A percentile compares a stretch with the other conserved stretches of the same genome.
Conservation (phyloP, 2,329 filamentous ascomycete genomes). For the Alternaria brassicae region DNA sequence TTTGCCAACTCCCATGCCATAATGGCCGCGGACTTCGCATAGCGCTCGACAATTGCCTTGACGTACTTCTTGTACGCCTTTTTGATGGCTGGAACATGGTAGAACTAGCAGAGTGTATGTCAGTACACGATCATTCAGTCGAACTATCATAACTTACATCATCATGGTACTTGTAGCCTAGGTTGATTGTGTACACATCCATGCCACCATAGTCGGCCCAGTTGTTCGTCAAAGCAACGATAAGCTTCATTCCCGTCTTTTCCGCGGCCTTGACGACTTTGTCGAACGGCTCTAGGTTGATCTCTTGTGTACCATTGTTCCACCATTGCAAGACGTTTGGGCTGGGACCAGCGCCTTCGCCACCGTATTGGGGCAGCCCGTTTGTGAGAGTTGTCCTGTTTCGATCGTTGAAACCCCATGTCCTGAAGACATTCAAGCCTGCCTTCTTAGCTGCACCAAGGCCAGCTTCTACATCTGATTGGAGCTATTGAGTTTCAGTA, state of each 20-base stretch:
- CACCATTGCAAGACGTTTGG: conserved; percentile 56
- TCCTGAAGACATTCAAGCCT: conserved; percentile 62
- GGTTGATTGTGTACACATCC: conserved; percentile 65
- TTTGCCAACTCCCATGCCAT: conserved; percentile 65
- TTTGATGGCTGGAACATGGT: conserved; percentile 60
- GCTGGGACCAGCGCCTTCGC: conserved; percentile 56
- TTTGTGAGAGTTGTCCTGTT: conserved; percentile 56
- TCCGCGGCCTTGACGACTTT: conserved; percentile 60
- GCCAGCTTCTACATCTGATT: conserved; percentile 57
- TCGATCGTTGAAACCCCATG: conserved; percentile 66
- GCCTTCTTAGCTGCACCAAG: conserved; percentile 57
- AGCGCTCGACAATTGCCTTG: conserved; percentile 58
- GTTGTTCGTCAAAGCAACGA: conserved; percentile 64
- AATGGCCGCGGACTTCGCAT: conserved; percentile 57
- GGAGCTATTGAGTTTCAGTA: conserved; percentile 46
- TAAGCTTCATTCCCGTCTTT: conserved; percentile 60
- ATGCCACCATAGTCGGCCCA: conserved; percentile 68
- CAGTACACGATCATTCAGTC: background rate
- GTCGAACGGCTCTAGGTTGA: conserved; percentile 58
- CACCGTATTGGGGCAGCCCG: conserved; percentile 62
- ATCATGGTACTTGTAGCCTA: conserved; percentile 61
- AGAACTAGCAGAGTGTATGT: conserved; percentile 18
- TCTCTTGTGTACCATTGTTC: conserved; percentile 52
- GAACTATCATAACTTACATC: conserved; percentile 43
- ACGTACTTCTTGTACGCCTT: conserved; percentile 60